Evolutionary conservation across 495 filamentous ascomycete genomes (phyloP).

Genomic region (Astrothelium macrocarpum): DNA sequence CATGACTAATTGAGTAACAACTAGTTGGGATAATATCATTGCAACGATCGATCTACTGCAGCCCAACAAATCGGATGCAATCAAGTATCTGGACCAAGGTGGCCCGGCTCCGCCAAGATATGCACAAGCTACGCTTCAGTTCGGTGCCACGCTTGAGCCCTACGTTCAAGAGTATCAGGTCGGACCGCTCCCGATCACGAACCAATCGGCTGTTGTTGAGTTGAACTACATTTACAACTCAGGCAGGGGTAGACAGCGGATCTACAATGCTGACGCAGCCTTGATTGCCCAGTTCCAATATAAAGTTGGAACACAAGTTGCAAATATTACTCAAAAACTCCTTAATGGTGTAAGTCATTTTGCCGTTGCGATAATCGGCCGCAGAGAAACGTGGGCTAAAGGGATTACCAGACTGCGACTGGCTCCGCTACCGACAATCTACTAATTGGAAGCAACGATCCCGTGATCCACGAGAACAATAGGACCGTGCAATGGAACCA

Average conservation of each 20-base stretch:
- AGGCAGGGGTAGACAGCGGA: conserved; percentile 32
- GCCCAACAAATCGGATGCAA: conserved; percentile 45
- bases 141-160: conserved; percentile 34
- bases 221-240: conserved; percentile 29
- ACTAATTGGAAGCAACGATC: conserved; percentile 9
- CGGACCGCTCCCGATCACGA: conserved; percentile 39
- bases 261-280: conserved; percentile 25
- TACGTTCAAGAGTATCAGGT: conserved; percentile 39
- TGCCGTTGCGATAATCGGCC: conserved; percentile 12
- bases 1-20: neutral
- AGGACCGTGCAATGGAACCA: conserved; percentile 35
- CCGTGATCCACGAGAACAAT: conserved; percentile 32
- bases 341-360: conserved; percentile 35
- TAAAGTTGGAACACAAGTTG: conserved; percentile 25
- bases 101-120: conserved; percentile 35
- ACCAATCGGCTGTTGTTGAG: conserved; percentile 11
- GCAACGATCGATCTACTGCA: conserved; percentile 38
- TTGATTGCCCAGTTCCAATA: conserved; percentile 25
- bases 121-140: conserved; percentile 38
- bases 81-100: conserved; percentile 36
- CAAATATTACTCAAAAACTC: conserved; percentile 35
- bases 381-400: conserved; percentile 14
- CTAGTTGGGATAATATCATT: conserved; percentile 17
- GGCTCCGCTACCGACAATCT: conserved; percentile 8
- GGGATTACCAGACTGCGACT: conserved; percentile 12